A percentile compares a stretch with the other conserved stretches of the same genome.
Conservation (phyloP, 805 yeast genomes). For the Lipomyces yamadae region DNA sequence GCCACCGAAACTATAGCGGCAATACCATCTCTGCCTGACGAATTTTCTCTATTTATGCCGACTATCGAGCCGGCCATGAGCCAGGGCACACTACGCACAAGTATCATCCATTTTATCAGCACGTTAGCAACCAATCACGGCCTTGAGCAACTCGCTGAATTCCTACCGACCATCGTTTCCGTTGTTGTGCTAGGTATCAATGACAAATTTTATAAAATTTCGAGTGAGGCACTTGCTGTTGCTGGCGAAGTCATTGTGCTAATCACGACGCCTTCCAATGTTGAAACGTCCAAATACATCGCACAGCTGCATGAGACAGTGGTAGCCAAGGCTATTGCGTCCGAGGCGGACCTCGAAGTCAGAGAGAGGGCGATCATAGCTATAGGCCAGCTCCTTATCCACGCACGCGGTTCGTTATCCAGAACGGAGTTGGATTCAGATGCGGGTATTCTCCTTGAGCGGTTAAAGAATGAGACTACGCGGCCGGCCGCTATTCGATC, state of each 20-base stretch:
- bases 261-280: constrained; percentile 11
- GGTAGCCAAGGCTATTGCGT: constrained; percentile 45
- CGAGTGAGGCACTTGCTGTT: constrained; percentile 46
- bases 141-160: constrained; percentile 21
- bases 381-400: constrained; percentile 41
- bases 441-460: constrained; percentile 45
- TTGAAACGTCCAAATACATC: constrained; percentile 14
- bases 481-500: constrained; percentile 45
- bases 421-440: constrained; percentile 41
- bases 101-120: constrained; percentile 18
- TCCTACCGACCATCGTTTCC: constrained; percentile 39
- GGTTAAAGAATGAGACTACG: constrained; percentile 48
- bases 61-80: constrained; percentile 24
- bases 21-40: constrained; percentile 15
- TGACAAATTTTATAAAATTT: constrained; percentile 47
- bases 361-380: constrained; percentile 48
- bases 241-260: constrained; percentile 40
- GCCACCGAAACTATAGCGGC: constrained; percentile 30
- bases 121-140: constrained; percentile 15
- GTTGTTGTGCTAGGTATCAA: constrained; percentile 45
- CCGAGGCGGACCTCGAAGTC: constrained; percentile 48
- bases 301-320: constrained; percentile 44
- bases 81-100: constrained; percentile 23
- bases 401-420: constrained; percentile 38
- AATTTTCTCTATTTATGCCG: constrained; percentile 25